A percentile compares a stretch with the other conserved stretches of the same genome.
phyloP scores from a whole-genome alignment of 1,284 basidiomycete species.

The Sporisorium graminicola region DNA sequence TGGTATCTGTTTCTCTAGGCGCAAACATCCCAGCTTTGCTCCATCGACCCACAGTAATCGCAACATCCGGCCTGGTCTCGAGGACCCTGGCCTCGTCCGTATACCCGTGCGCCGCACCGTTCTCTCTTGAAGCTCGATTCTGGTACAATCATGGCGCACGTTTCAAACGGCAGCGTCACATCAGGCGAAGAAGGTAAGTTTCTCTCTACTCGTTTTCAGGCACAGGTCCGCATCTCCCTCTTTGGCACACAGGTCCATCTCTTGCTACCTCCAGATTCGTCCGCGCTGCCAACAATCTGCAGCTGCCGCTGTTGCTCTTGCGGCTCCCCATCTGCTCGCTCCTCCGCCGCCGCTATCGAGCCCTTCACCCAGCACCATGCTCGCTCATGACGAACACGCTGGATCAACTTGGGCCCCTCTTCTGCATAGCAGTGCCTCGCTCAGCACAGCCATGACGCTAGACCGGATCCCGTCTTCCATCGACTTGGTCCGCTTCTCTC shows the following conservation, averaged over 20 bases:
- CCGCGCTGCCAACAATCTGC: neutral
- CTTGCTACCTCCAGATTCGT: neutral
- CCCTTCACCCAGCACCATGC: neutral
- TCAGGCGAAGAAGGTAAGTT: constrained; percentile 36
- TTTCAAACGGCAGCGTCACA: constrained; percentile 24
- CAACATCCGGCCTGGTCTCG: neutral
- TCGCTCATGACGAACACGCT: neutral
- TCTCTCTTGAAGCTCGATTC: neutral
- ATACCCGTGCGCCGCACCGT: constrained; percentile 7
- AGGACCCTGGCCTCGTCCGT: neutral
- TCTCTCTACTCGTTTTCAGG: neutral
- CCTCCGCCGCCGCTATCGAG: neutral
- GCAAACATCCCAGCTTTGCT: too few species aligned
- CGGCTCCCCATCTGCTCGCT: too few species aligned
- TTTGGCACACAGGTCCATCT: neutral
- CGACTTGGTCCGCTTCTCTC: neutral
- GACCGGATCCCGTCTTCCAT: neutral
- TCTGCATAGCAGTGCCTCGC: neutral
- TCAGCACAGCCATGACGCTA: constrained; percentile 1
- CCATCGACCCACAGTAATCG: too few species aligned
- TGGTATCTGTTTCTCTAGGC: too few species aligned
- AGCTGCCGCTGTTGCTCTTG: neutral
- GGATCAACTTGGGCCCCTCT: neutral
- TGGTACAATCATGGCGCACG: constrained; percentile 15
- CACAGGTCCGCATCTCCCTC: neutral